Conservation (phyloP, 164 flowering plant species). For the Paratinospora sagittata region DNA sequence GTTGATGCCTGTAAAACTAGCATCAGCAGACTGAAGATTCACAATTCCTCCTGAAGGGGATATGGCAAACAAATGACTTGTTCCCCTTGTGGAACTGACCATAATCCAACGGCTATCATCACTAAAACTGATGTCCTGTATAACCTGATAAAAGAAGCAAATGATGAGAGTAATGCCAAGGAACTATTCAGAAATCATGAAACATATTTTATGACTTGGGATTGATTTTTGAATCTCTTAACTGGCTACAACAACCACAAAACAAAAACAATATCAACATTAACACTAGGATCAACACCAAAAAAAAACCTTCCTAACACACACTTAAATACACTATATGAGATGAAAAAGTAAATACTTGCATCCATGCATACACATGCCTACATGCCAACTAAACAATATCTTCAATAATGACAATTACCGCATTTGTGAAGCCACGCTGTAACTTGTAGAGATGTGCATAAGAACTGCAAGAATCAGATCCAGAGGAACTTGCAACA, state of each 20-base stretch:
- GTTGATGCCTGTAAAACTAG: constrained; percentile 16
- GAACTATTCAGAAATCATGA: not conserved
- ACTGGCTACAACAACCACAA: not conserved
- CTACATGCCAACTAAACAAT: too few species aligned
- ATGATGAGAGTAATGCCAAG: not conserved
- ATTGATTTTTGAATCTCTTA: not conserved
- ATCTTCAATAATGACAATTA: constrained; percentile 19
- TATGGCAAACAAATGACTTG: constrained; percentile 70
- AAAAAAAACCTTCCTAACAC: not conserved
- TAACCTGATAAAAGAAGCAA: constrained; percentile 39
- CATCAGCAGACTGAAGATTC: constrained; percentile 28
- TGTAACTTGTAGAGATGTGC: constrained; percentile 71
- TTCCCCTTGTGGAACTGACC: constrained; percentile 77
- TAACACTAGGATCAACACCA: not conserved
- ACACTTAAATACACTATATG: not conserved
- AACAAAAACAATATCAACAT: not conserved
- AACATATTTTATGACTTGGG: not conserved
- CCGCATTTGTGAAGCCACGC: constrained; percentile 80
- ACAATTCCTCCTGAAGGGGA: constrained; percentile 51
- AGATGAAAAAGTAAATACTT: not conserved
- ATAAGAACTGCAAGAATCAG: constrained; percentile 36
- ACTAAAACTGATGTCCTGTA: constrained; percentile 81
- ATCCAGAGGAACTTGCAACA: constrained; percentile 30
- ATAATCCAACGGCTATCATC: constrained; percentile 67
- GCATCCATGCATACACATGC: too few species aligned